These are phyloP conservation scores for Euphrasia arctica DNA, from an alignment of 305 asterid species.

Conservation along the genomic window DNA sequence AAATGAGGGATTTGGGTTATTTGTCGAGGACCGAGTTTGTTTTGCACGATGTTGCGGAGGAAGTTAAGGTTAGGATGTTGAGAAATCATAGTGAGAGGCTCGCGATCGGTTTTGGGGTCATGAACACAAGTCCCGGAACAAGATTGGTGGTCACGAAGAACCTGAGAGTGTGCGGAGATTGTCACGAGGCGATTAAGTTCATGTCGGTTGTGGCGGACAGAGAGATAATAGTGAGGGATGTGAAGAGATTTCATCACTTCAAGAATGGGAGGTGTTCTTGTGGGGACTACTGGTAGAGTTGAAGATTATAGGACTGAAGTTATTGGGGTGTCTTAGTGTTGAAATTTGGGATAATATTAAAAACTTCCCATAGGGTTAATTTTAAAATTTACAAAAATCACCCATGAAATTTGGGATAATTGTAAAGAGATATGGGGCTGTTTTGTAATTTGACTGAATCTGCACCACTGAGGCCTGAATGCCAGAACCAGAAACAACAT, in stretches of 20 bases:
- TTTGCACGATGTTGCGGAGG: constrained; percentile 53
- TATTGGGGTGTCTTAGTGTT: too few species aligned
- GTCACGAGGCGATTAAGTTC: constrained; percentile 58
- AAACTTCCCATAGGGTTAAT: background rate
- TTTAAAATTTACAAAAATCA: background rate
- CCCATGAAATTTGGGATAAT: background rate
- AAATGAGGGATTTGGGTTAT: constrained; percentile 53
- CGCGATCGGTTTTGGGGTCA: constrained; percentile 60
- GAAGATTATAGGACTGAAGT: too few species aligned
- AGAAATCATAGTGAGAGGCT: constrained; percentile 63
- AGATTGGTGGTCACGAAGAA: constrained; percentile 54
- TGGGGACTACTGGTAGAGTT: constrained; percentile 51
- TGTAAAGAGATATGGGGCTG: too few species aligned
- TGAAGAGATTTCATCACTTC: constrained; percentile 67
- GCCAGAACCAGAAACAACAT: too few species aligned
- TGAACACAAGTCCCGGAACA: constrained; percentile 49
- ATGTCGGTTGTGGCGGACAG: constrained; percentile 42
- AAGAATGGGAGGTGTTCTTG: constrained; percentile 57
- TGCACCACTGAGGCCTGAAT: too few species aligned
- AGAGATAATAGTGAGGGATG: constrained; percentile 57
- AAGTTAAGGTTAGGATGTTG: constrained; percentile 53
- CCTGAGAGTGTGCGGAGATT: constrained; percentile 64
- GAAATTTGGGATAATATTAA: background rate
- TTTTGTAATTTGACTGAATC: background rate
- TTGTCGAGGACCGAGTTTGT: constrained; percentile 47